Percentiles rank a stretch among this genome's conserved stretches.
Evolutionary conservation across 106 monocot genomes (phyloP).

Genomic region (Dendrobium officinale): DNA sequence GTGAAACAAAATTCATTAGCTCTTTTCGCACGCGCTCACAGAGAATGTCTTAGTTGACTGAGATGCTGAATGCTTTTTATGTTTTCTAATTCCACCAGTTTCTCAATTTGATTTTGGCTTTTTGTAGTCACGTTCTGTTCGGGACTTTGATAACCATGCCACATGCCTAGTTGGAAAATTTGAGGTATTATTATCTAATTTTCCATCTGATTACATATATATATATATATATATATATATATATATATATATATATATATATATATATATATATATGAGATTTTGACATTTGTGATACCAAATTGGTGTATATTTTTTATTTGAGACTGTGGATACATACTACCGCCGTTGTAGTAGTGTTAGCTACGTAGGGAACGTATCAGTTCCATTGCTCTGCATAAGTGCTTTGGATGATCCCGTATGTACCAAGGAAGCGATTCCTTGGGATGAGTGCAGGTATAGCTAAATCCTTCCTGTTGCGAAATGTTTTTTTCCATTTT

Average conservation of each 20-base stretch:
- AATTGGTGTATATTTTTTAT: conserved; percentile 6
- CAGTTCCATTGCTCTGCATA: conserved; percentile 76
- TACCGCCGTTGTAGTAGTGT: conserved; percentile 78
- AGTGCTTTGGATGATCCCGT: conserved; percentile 94
- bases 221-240: background rate
- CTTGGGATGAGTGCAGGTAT: conserved; percentile 97
- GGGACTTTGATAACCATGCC: conserved; percentile 87
- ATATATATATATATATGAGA: background rate
- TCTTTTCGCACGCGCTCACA: too few species aligned
- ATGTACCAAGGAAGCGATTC: conserved; percentile 95
- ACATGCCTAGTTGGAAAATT: conserved; percentile 74
- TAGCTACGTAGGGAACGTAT: conserved; percentile 56
- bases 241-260: background rate
- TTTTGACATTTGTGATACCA: background rate
- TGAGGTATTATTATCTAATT: conserved; percentile 45
- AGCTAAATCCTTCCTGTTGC: background rate
- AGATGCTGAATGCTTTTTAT: too few species aligned
- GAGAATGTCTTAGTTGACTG: too few species aligned
- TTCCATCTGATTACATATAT: background rate
- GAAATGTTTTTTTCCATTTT: background rate
- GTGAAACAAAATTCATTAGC: too few species aligned
- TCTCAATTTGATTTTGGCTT: background rate
- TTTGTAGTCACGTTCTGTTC: conserved; percentile 57
- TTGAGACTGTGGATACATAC: conserved; percentile 90
- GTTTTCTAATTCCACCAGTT: background rate